A percentile compares a stretch with the other conserved stretches of the same genome.
phyloP scores from a whole-genome alignment of 306 rosid genomes.

The Medicago ruthenica region DNA sequence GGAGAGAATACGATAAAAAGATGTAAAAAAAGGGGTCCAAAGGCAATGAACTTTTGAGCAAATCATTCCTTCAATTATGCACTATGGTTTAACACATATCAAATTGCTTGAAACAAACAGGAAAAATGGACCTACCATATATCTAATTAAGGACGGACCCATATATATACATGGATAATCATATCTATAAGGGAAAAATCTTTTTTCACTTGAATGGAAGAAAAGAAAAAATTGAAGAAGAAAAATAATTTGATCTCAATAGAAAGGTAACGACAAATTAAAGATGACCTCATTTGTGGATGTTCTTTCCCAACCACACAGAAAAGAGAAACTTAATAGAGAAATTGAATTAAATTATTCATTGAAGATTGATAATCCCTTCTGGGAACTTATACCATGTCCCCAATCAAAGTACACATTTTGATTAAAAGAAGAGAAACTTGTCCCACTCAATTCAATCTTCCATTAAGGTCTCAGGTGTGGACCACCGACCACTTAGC shows the following conservation, averaged over 20 bases:
- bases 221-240: not conserved
- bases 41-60: conserved; percentile 41
- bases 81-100: conserved; percentile 32
- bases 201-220: conserved; percentile 41
- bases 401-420: conserved; percentile 52
- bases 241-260: not conserved
- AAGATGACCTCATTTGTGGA: conserved; percentile 40
- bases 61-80: conserved; percentile 46
- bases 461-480: conserved; percentile 44
- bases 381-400: conserved; percentile 52
- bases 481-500: conserved; percentile 54
- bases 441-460: conserved; percentile 58
- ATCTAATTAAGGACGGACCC: conserved; percentile 53
- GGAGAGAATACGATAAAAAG: conserved; percentile 42
- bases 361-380: conserved; percentile 45
- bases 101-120: conserved; percentile 44
- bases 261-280: conserved; percentile 24
- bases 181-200: not conserved
- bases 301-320: conserved; percentile 38
- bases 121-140: conserved; percentile 52
- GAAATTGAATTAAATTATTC: conserved; percentile 39
- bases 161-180: not conserved
- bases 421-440: conserved; percentile 47
- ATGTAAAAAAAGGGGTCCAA: conserved; percentile 42
- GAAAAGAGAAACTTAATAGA: conserved; percentile 35